Percentiles rank a stretch among this genome's conserved stretches.
phyloP scores from a whole-genome alignment of 139 green algal genomes.

The Helicosporidium sp. region DNA sequence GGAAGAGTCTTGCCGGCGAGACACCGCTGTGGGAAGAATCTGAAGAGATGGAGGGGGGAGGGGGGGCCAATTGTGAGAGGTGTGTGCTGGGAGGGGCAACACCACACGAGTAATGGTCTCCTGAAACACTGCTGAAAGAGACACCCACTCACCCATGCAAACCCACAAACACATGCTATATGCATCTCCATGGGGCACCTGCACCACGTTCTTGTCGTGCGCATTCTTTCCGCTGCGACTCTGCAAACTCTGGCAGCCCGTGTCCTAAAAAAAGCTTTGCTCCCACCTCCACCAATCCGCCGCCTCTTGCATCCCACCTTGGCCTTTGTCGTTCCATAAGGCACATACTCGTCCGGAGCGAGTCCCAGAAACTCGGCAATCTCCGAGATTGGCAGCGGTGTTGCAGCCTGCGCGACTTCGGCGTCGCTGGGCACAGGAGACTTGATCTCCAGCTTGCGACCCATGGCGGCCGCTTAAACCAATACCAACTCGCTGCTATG shows the following conservation, averaged over 20 bases:
- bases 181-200: too few relatives aligned
- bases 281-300: neutral
- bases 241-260: too few relatives aligned
- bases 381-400: conserved; percentile 43
- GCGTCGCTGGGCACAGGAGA: conserved; percentile 78
- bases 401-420: conserved; percentile 65
- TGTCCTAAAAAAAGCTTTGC: neutral
- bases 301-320: conserved; percentile 50
- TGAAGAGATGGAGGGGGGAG: too few relatives aligned
- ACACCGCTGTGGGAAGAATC: too few relatives aligned
- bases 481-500: too few relatives aligned
- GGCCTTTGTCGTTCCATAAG: conserved; percentile 69
- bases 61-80: too few relatives aligned
- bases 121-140: conserved; percentile 28
- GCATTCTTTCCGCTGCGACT: neutral
- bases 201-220: conserved; percentile 64
- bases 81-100: too few relatives aligned
- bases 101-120: too few relatives aligned
- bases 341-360: conserved; percentile 46
- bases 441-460: too few relatives aligned
- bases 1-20: too few relatives aligned
- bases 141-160: neutral
- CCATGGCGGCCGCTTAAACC: too few relatives aligned
- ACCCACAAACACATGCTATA: neutral
- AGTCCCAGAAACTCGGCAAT: conserved; percentile 62